Percentiles rank a stretch among this genome's conserved stretches.
These are phyloP conservation scores for Gossypium herbaceum DNA, from an alignment of 345 rosid species.

Conservation along the genomic window DNA sequence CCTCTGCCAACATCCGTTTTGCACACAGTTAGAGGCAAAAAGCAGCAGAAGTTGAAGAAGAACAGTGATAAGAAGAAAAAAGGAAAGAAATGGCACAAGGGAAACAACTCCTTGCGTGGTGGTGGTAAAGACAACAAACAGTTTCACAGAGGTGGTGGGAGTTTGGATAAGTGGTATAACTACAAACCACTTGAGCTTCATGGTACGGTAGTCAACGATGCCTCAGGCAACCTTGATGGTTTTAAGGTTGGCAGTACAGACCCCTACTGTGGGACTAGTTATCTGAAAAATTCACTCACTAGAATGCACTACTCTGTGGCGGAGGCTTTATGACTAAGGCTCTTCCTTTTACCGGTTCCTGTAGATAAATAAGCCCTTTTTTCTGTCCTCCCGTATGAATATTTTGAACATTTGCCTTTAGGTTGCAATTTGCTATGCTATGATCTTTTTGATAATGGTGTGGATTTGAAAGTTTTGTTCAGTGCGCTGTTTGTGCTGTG, in stretches of 20 bases:
- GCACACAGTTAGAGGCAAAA: conserved; percentile 52
- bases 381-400: not conserved
- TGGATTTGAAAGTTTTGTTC: not conserved
- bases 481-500: not conserved
- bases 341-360: not conserved
- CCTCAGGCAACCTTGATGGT: conserved; percentile 22
- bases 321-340: conserved; percentile 46
- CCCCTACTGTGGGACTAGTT: conserved; percentile 53
- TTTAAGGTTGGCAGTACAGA: conserved; percentile 43
- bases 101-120: conserved; percentile 46
- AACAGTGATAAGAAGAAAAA: conserved; percentile 45
- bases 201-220: conserved; percentile 13
- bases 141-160: conserved; percentile 35
- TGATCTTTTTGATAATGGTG: not conserved
- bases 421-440: not conserved
- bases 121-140: conserved; percentile 62
- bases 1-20: conserved; percentile 70
- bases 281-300: conserved; percentile 39
- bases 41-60: conserved; percentile 59
- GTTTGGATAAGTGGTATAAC: conserved; percentile 19
- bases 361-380: conserved; percentile 38
- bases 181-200: conserved; percentile 24
- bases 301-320: conserved; percentile 49
- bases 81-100: conserved; percentile 72
- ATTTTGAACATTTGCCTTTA: not conserved